These are phyloP conservation scores for Phialophora macrospora DNA, from an alignment of 2,329 filamentous ascomycete genomes.

Conservation along the genomic window DNA sequence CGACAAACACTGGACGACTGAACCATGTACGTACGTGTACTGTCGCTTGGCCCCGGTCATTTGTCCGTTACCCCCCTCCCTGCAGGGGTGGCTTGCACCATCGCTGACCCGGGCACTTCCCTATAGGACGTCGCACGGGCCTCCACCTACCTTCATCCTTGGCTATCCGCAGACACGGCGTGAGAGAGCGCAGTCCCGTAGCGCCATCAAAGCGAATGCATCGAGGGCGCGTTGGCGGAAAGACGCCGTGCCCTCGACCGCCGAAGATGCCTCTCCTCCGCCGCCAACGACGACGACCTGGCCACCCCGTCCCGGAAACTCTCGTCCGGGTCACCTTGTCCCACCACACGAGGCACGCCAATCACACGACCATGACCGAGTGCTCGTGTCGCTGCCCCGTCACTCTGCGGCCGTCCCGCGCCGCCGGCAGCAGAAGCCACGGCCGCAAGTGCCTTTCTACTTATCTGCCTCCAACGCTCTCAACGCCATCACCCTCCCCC, in stretches of 20 bases:
- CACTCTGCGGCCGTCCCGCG: neutral
- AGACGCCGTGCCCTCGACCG: neutral
- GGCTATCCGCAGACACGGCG: slow-evolving; percentile 15
- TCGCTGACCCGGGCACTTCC: neutral
- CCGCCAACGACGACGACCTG: too few species aligned
- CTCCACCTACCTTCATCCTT: slow-evolving; percentile 14
- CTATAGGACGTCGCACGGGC: slow-evolving; percentile 1
- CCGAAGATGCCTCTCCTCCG: neutral
- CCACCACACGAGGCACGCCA: neutral
- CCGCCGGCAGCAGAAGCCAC: neutral
- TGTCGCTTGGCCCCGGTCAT: too few species aligned
- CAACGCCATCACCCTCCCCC: neutral
- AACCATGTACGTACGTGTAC: too few species aligned
- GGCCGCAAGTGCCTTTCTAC: neutral
- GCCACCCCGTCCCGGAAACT: too few species aligned
- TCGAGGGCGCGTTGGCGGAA: slow-evolving; percentile 14
- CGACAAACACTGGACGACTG: too few species aligned
- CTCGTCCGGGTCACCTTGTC: neutral
- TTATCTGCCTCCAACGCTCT: neutral
- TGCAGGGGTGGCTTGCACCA: too few species aligned
- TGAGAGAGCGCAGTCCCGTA: slow-evolving; percentile 12
- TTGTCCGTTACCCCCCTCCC: too few species aligned
- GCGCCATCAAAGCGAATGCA: slow-evolving; percentile 15
- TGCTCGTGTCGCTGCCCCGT: neutral
- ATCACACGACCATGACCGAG: neutral